phyloP scores from a whole-genome alignment of 352 stramenopile species.

The Pythium monospermum region DNA sequence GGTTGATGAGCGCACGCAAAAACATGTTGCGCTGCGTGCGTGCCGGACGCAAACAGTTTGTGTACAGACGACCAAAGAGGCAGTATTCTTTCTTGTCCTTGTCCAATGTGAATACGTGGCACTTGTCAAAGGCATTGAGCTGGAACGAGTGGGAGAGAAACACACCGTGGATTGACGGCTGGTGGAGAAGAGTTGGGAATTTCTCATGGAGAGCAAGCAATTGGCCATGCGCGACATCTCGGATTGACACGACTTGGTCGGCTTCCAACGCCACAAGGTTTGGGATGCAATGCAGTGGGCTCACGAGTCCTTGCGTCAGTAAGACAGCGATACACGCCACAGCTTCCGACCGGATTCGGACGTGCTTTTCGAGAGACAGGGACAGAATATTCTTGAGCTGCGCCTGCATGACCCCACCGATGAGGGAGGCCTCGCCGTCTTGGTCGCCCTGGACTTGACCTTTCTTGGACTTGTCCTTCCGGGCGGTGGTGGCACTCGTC shows the following conservation, averaged over 20 bases:
- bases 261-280: slow-evolving; percentile 76
- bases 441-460: slow-evolving; percentile 83
- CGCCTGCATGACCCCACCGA: slow-evolving; percentile 84
- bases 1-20: slow-evolving; percentile 57
- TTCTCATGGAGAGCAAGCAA: slow-evolving; percentile 58
- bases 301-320: slow-evolving; percentile 76
- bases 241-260: slow-evolving; percentile 58
- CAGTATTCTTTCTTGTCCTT: slow-evolving; percentile 72
- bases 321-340: slow-evolving; percentile 59
- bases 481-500: too few relatives aligned
- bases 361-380: slow-evolving; percentile 45
- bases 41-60: slow-evolving; percentile 40
- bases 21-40: slow-evolving; percentile 52
- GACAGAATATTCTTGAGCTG: slow-evolving; percentile 60
- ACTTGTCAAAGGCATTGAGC: slow-evolving; percentile 41
- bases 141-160: slow-evolving; percentile 64
- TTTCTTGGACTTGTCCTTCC: slow-evolving; percentile 54
- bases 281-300: slow-evolving; percentile 69
- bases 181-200: slow-evolving; percentile 46
- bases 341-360: slow-evolving; percentile 64
- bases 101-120: slow-evolving; percentile 44
- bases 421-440: slow-evolving; percentile 79
- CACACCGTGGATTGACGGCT: slow-evolving; percentile 58
- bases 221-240: slow-evolving; percentile 62
- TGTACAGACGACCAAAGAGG: slow-evolving; percentile 69